phyloP scores from a whole-genome alignment of 2,329 filamentous ascomycete genomes.

The Aspergillus bombycis region DNA sequence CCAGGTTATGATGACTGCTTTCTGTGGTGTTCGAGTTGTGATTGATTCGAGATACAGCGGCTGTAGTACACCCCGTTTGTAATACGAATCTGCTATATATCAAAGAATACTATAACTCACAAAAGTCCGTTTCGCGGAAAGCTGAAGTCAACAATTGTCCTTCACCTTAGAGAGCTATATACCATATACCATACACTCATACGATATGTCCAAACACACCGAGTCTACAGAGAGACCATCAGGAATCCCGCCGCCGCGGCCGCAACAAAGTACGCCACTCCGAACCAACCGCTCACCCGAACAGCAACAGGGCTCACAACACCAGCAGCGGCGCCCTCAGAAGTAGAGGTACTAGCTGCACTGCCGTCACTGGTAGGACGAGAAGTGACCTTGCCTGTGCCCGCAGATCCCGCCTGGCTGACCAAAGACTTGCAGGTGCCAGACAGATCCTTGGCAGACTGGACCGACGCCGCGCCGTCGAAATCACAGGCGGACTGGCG shows the following conservation, averaged over 20 bases:
- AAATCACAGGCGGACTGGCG: conserved; percentile 48
- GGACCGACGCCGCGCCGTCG: conserved; percentile 41
- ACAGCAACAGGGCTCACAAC: conserved; percentile 36
- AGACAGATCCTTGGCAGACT: conserved; percentile 28
- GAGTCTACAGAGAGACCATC: conserved; percentile 51
- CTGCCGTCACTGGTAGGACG: conserved; percentile 32
- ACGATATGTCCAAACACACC: not conserved
- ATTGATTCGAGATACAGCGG: too few species aligned
- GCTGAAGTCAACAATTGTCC: not conserved
- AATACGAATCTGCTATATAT: too few species aligned
- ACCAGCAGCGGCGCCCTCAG: conserved; percentile 37
- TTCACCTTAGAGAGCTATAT: not conserved
- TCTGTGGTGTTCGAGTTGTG: too few species aligned
- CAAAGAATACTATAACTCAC: too few species aligned
- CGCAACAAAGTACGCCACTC: conserved; percentile 48
- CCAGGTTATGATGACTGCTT: too few species aligned
- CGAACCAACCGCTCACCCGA: conserved; percentile 43
- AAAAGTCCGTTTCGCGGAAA: not conserved
- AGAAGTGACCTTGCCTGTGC: conserved; percentile 44
- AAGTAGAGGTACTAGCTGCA: conserved; percentile 23
- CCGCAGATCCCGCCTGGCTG: conserved; percentile 43
- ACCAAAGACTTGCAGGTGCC: conserved; percentile 41
- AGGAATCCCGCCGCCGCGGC: conserved; percentile 48
- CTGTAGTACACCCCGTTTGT: too few species aligned
- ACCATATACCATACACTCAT: not conserved